Conservation (phyloP, 225 moss, liverwort and hornwort genomes). For the Marchantia paleacea region DNA sequence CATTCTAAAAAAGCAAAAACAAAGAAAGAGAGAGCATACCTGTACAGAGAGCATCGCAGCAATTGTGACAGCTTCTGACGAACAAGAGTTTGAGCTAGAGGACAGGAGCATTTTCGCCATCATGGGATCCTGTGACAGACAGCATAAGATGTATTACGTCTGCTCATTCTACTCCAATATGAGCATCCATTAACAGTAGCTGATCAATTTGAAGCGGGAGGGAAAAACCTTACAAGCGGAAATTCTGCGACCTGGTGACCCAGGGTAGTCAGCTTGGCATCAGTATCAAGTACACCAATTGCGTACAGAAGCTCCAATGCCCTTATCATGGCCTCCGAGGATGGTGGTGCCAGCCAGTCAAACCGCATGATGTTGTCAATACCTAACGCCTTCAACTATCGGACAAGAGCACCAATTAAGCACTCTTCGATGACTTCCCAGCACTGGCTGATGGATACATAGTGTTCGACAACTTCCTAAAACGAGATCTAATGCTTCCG, state of each 20-base stretch:
- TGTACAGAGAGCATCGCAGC: constrained; percentile 76
- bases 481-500: background rate
- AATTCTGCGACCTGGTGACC: constrained; percentile 88
- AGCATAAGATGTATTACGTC: background rate
- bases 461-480: background rate
- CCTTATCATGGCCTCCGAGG: constrained; percentile 78
- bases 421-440: background rate
- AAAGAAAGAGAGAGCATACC: constrained; percentile 19
- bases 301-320: constrained; percentile 76
- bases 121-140: constrained; percentile 65
- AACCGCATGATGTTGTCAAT: constrained; percentile 99
- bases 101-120: constrained; percentile 82
- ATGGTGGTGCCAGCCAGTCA: constrained; percentile 87
- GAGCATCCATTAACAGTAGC: background rate
- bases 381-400: constrained; percentile 86
- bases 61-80: constrained; percentile 78
- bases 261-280: constrained; percentile 80
- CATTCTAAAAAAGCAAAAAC: background rate
- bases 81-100: constrained; percentile 62
- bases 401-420: background rate
- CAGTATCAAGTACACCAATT: constrained; percentile 67
- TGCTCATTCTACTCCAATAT: background rate
- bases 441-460: background rate
- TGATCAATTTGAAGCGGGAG: background rate
- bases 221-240: constrained; percentile 51